These are phyloP conservation scores for Trichosporon coremiiforme DNA, from an alignment of 1,284 basidiomycete genomes.

Conservation along the genomic window DNA sequence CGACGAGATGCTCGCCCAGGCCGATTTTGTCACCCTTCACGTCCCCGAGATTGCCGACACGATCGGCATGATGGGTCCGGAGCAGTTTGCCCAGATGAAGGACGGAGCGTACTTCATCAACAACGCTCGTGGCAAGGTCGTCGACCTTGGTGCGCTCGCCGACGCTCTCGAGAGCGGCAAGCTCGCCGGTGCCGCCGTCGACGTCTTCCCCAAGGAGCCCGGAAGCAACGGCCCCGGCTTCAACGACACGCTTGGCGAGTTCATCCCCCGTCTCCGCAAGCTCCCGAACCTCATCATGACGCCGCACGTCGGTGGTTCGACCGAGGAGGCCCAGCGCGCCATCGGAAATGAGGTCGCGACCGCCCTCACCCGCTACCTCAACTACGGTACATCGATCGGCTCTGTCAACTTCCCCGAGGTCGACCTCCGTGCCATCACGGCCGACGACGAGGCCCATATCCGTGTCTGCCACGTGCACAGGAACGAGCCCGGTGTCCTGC, in stretches of 20 bases:
- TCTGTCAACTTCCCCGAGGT: slow-evolving; percentile 99
- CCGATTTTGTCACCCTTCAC: slow-evolving; percentile 96
- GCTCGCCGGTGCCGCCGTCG: slow-evolving; percentile 89
- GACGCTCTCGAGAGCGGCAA: slow-evolving; percentile 78
- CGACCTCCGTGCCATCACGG: slow-evolving; percentile 85
- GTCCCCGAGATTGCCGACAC: slow-evolving; percentile 97
- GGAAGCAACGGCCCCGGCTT: slow-evolving; percentile 84
- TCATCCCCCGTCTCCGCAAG: slow-evolving; percentile 71
- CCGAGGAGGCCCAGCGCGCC: slow-evolving; percentile 96
- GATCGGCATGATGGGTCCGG: slow-evolving; percentile 82
- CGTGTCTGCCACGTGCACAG: slow-evolving; percentile 95
- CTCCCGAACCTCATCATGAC: slow-evolving; percentile 91
- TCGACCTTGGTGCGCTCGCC: slow-evolving; percentile 90
- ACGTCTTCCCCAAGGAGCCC: slow-evolving; percentile 93
- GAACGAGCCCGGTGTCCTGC: slow-evolving; percentile 97
- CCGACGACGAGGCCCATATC: slow-evolving; percentile 75
- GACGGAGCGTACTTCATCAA: slow-evolving; percentile 94
- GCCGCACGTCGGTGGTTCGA: slow-evolving; percentile 98
- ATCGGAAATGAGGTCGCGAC: slow-evolving; percentile 94
- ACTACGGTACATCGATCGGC: slow-evolving; percentile 85
- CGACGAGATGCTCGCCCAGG: slow-evolving; percentile 70
- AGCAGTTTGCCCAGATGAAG: slow-evolving; percentile 89
- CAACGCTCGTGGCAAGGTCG: slow-evolving; percentile 93
- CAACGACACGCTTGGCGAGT: slow-evolving; percentile 79
- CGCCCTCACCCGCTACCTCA: slow-evolving; percentile 85